These are phyloP conservation scores for Leptomonas pyrrhocoris DNA, from an alignment of 208 protist species.

Conservation along the genomic window DNA sequence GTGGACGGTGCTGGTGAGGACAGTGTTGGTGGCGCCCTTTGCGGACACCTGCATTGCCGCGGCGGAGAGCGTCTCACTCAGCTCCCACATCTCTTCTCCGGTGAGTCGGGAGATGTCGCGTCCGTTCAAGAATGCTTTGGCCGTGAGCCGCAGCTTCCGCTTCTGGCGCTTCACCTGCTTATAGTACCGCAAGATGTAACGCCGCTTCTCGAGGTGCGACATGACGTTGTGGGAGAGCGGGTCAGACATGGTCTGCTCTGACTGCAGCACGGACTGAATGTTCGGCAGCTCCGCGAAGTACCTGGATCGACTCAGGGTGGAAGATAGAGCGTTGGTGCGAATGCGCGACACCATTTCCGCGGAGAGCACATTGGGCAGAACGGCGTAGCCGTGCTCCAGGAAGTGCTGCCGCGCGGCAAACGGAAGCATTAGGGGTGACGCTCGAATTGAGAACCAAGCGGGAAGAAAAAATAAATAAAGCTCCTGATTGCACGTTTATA, in stretches of 20 bases:
- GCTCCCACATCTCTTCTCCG: conserved; percentile 72
- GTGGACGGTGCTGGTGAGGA: conserved; percentile 72
- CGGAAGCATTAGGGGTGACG: conserved; percentile 53
- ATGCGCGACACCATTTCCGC: conserved; percentile 39
- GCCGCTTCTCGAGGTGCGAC: conserved; percentile 61
- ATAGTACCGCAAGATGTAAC: conserved; percentile 61
- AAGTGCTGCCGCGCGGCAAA: conserved; percentile 74
- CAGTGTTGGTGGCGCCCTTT: too few species aligned
- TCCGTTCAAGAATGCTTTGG: conserved; percentile 49
- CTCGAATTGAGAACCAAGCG: too few species aligned
- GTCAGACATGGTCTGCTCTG: conserved; percentile 45
- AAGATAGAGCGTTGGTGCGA: conserved; percentile 40
- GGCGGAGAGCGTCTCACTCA: conserved; percentile 61
- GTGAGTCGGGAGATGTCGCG: conserved; percentile 57
- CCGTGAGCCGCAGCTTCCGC: conserved; percentile 37
- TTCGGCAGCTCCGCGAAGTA: conserved; percentile 71
- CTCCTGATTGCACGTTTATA: too few species aligned
- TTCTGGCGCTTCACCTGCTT: conserved; percentile 37
- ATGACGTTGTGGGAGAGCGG: conserved; percentile 55
- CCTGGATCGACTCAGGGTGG: conserved; percentile 54
- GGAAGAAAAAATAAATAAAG: too few species aligned
- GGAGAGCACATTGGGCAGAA: conserved; percentile 58
- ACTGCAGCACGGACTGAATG: conserved; percentile 68
- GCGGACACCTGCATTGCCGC: conserved; percentile 47
- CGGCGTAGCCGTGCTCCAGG: conserved; percentile 77